Base-by-base conservation (phyloP, 495 filamentous ascomycete species). In the Neurospora pannonica region DNA sequence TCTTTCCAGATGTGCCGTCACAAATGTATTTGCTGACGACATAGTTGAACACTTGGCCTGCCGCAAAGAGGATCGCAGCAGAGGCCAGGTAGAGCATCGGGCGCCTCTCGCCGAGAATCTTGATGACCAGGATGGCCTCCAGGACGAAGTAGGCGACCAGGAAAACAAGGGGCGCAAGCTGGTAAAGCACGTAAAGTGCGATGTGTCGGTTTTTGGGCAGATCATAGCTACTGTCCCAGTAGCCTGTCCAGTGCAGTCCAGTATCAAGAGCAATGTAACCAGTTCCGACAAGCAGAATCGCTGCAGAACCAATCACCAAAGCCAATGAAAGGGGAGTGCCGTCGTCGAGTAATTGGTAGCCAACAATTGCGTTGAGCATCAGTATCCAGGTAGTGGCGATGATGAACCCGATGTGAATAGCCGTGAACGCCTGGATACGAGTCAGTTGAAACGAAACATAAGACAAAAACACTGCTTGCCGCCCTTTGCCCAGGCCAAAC, bases 181-280 rank as follows among this genome's bases (percentile, higher is more conserved):
- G 94, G 79, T 99, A 99, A 38, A 98, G 85, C 31, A 97, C 93
- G 80, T 99, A 99, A 69, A 99, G 91, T 21, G 90, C 92, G 76
- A 97, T 93, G 75, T 93, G 91, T 48, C 90, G 90, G 79, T 94
- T 90, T 36, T 19, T 67, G 34, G 90, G 85, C 3, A 79, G 77
- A 0, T 72, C 73, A 43, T 89, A 81, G 74, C 88, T 91, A 5
- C 84, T 81, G 42, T 89, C 79, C 82, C 94, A 99, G 76, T 91
- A 89, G 31, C 86, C 87, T 1, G 97, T 96, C 90, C 93, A 97
- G 77, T 88, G 86, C 79, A 94, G 96, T 3, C 90, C 96, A 8
- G 95, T 98, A 82, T 99, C 96, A 72, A 99, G 88, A 3, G 94
- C 93, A 76, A 99, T 97, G 82, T 97, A 99, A 19, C 95, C 94